Evolutionary conservation across 2,329 filamentous ascomycete genomes (phyloP).

Genomic region (Penicillium sp.): DNA sequence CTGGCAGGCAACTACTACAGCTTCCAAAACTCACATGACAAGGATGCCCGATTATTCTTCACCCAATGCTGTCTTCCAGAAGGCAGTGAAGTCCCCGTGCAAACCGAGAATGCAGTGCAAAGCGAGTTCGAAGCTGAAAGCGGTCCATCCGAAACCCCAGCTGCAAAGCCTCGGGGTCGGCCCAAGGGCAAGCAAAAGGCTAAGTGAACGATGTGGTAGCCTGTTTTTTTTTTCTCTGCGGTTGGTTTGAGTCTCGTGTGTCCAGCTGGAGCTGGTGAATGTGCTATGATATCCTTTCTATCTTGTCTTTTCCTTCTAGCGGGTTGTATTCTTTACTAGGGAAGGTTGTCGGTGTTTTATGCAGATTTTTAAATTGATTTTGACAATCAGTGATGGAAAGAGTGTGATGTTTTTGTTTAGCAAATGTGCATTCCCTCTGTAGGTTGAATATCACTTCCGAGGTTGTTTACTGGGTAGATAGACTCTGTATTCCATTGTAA

Average conservation of each 20-base stretch:
- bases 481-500: no score
- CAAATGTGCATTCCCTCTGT: background rate
- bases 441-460: no score
- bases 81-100: conserved; percentile 38
- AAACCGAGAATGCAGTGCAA: conserved; percentile 32
- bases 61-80: conserved; percentile 77
- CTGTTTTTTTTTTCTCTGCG: conserved; percentile 9
- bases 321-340: conserved; percentile 17
- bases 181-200: conserved; percentile 45
- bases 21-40: conserved; percentile 79
- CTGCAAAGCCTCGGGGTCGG: conserved; percentile 32
- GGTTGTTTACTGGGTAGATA: background rate
- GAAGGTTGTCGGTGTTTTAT: conserved; percentile 6
- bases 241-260: conserved; percentile 5
- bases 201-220: conserved; percentile 20
- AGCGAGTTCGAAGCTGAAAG: conserved; percentile 27
- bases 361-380: conserved; percentile 14
- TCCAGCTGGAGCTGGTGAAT: conserved; percentile 25
- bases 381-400: conserved; percentile 18
- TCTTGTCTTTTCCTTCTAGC: conserved; percentile 28
- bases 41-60: conserved; percentile 83
- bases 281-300: conserved; percentile 30
- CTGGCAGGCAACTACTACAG: conserved; percentile 85
- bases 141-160: conserved; percentile 17
- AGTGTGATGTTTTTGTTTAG: background rate